Conservation (phyloP, 2,329 filamentous ascomycete species). For the Hymenoscyphus fructigenus region DNA sequence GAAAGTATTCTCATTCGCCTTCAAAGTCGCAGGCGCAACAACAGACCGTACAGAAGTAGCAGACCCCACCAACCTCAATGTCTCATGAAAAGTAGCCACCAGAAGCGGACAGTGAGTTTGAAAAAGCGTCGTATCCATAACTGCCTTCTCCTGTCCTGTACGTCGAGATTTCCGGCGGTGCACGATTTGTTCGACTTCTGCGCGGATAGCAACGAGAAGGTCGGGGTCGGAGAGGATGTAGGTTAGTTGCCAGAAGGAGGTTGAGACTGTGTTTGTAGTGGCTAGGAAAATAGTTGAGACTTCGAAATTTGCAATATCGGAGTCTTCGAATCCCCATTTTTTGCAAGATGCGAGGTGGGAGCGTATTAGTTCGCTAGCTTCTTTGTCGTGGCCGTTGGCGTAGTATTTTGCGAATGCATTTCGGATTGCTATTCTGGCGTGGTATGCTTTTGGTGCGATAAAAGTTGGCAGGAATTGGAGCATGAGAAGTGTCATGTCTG, state of each 20-base stretch:
- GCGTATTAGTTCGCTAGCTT: conserved; percentile 31
- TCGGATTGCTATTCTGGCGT: conserved; percentile 41
- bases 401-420: conserved; percentile 36
- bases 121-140: conserved; percentile 33
- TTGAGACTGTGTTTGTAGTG: conserved; percentile 42
- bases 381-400: conserved; percentile 31
- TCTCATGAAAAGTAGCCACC: conserved; percentile 46
- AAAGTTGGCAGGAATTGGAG: conserved; percentile 37
- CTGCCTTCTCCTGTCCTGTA: conserved; percentile 16
- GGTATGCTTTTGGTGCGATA: conserved; percentile 36
- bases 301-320: conserved; percentile 39
- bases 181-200: conserved; percentile 34
- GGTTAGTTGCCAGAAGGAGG: conserved; percentile 41
- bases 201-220: conserved; percentile 33
- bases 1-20: conserved; percentile 38
- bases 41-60: conserved; percentile 43
- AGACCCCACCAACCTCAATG: conserved; percentile 43
- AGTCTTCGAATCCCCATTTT: conserved; percentile 33
- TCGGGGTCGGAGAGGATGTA: conserved; percentile 37
- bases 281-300: conserved; percentile 36
- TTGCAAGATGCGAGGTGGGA: conserved; percentile 34
- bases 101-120: conserved; percentile 44
- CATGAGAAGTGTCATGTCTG: conserved; percentile 34
- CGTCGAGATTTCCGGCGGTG: conserved; percentile 6
- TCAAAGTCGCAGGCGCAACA: conserved; percentile 43